Base-by-base conservation (phyloP, 2,329 filamentous ascomycete genomes). In the Calycina herbarum region DNA sequence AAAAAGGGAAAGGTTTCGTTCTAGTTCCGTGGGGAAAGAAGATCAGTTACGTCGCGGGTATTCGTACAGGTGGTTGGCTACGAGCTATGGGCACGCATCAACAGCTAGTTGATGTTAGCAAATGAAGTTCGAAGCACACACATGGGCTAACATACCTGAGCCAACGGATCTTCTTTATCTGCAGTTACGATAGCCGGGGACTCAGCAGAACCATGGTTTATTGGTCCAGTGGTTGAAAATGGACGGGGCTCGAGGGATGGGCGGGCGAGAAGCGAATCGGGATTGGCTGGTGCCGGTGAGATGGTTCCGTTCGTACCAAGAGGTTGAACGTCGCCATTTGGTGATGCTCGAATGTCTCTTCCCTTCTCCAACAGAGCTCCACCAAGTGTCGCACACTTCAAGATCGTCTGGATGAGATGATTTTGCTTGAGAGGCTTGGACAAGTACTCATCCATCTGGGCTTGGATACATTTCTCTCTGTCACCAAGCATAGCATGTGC, bases 401-500 rank as follows among this genome's bases (percentile, higher is more conserved):
- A 86, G 67, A 99, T 98, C 0, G 94, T 97, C 80, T 98, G 94
- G 74, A 98, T 97, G 75, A 98, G 89, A 77, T 97, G 93, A 77
- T 96, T 97, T 76, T 97, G 94, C 78, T 97, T 96, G 67, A 98
- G 83, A 31, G 94, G 94, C 77, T 99, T 99, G 20, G 94, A 97
- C 54, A 99, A 83, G 76, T 99, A 99, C 78, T 99, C 95, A 77
- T 99, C 95, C 95, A 99, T 99, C 81, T 98, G 93, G 10, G 94
- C 95, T 77, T 97, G 93, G 68, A 99, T 96, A 78, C 95, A 99
- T 82, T 96, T 97, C 78, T 99, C 95, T 60, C 95, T 88, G 76
- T 99, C 95, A 70, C 95, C 95, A 82, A 98, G 89, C 95, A 99
- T 99, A 73, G 95, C 95, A 79, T 99, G 95, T 1, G 95, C 95